Evolutionary conservation across 495 filamentous ascomycete species (phyloP).

Genomic region (Neurospora sp.): DNA sequence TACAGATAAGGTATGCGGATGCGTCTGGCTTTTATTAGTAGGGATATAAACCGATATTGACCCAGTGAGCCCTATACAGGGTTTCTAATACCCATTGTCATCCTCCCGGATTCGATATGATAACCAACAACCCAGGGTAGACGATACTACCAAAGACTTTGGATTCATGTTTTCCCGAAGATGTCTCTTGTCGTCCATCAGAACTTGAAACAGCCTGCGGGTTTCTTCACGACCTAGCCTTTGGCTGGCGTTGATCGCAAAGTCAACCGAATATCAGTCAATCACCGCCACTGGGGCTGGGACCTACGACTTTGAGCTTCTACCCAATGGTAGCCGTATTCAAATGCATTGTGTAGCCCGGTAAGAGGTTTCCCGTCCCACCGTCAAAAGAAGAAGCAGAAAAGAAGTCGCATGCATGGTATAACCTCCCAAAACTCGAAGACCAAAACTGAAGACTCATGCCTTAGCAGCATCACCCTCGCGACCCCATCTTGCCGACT

Average conservation of each 20-base stretch:
- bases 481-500: slow-evolving; percentile 67
- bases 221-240: background rate
- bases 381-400: background rate
- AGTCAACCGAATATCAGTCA: background rate
- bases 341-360: background rate
- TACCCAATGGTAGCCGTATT: background rate
- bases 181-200: background rate
- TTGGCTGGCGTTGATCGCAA: background rate
- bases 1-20: background rate
- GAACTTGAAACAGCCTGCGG: background rate
- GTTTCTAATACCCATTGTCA: background rate
- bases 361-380: background rate
- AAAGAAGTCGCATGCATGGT: background rate
- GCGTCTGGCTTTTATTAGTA: no score
- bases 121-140: background rate
- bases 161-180: background rate
- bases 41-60: background rate
- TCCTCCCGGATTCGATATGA: background rate
- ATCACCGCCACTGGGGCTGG: background rate
- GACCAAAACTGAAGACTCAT: background rate
- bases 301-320: background rate
- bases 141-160: background rate
- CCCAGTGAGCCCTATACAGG: background rate
- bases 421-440: slow-evolving; percentile 3
- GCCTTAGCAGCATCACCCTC: slow-evolving; percentile 18